These are phyloP conservation scores for Climacium dendroides DNA, from an alignment of 225 moss, liverwort and hornwort species.

Conservation along the genomic window DNA sequence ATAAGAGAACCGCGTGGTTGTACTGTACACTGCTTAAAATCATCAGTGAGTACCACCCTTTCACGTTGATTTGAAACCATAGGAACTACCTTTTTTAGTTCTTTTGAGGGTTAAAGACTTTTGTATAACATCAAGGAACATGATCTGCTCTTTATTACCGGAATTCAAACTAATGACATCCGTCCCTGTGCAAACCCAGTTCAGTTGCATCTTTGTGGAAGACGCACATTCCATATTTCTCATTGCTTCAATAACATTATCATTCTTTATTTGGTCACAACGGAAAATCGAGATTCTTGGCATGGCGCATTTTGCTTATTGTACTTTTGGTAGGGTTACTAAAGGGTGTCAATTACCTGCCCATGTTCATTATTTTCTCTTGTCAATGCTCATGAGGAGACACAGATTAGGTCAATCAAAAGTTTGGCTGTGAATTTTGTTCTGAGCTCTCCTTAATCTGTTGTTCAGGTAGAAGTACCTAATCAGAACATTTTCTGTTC, in stretches of 20 bases:
- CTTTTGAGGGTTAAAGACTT: neutral
- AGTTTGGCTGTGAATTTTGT: neutral
- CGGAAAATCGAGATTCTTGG: neutral
- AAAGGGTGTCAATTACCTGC: neutral
- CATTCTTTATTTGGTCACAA: neutral
- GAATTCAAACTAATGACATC: neutral
- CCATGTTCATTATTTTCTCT: neutral
- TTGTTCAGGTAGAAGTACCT: neutral
- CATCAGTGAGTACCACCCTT: neutral
- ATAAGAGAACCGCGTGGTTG: neutral
- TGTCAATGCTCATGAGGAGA: neutral
- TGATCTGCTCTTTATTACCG: neutral
- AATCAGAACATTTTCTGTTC: neutral
- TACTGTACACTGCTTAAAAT: neutral
- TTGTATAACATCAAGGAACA: neutral
- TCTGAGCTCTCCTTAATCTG: neutral
- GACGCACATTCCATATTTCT: neutral
- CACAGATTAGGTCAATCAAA: neutral
- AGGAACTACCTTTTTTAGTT: neutral
- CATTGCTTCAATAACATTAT: neutral
- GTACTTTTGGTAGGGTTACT: neutral
- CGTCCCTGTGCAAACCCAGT: neutral
- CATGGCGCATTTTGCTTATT: neutral
- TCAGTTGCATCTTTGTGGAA: neutral
- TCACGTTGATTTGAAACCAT: neutral